Percentiles rank a stretch among this genome's conserved stretches.
Evolutionary conservation across 805 yeast species (phyloP).

Genomic region (Schizosaccharomyces osmophilus): DNA sequence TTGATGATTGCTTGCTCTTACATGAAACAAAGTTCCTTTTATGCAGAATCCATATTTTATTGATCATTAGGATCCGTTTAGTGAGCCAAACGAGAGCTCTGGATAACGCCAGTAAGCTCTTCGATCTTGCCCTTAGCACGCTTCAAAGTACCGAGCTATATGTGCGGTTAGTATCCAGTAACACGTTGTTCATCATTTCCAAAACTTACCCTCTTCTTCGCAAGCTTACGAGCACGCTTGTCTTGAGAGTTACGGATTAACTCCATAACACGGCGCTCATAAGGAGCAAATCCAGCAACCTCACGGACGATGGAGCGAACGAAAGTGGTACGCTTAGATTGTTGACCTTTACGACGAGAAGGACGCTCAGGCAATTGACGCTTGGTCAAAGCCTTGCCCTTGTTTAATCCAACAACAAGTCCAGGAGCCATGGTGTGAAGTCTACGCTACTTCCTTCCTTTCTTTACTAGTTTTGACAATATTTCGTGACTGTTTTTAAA

Average conservation of each 20-base stretch:
- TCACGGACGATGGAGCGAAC: constrained; percentile 90
- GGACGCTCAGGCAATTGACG: constrained; percentile 69
- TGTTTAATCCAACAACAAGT: constrained; percentile 96
- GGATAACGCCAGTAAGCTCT: constrained; percentile 87
- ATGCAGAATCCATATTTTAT: background rate
- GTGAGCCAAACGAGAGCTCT: constrained; percentile 46
- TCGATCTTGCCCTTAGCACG: constrained; percentile 99
- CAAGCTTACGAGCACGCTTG: constrained; percentile 99
- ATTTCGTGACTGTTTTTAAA: background rate
- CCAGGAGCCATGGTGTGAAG: constrained; percentile 14
- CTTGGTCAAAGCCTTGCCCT: constrained; percentile 89
- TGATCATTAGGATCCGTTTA: background rate
- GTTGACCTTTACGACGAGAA: constrained; percentile 89
- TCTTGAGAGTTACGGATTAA: constrained; percentile 99
- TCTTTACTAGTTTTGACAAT: background rate
- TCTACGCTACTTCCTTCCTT: background rate
- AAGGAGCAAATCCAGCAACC: constrained; percentile 97
- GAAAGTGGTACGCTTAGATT: constrained; percentile 83
- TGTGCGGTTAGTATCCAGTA: constrained; percentile 4
- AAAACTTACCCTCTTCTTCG: constrained; percentile 62
- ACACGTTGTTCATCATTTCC: background rate
- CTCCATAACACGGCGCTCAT: constrained; percentile 98
- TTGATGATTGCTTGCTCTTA: too few species aligned
- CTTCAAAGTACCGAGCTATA: constrained; percentile 79
- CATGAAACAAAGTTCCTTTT: background rate